Evolutionary conservation across 139 green algal genomes (phyloP).

Genomic region (Desmodesmus armatus): DNA sequence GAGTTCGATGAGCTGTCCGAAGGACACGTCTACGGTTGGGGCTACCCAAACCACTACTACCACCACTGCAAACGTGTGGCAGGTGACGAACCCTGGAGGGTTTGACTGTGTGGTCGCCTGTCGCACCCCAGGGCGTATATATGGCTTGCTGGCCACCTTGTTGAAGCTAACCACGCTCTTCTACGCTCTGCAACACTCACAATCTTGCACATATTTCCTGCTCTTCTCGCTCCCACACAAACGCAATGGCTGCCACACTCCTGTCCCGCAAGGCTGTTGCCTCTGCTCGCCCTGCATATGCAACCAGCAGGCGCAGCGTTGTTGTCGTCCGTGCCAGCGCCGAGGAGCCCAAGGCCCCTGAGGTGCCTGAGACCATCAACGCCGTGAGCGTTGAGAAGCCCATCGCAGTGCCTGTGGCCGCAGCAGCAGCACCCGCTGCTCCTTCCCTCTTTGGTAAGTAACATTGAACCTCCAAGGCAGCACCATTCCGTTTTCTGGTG

Average conservation of each 20-base stretch:
- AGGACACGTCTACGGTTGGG: not conserved
- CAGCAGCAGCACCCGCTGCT: not conserved
- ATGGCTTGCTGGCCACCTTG: no score
- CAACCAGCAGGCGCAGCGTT: constrained; percentile 3
- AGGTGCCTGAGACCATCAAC: not conserved
- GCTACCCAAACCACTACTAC: not conserved
- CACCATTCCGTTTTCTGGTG: not conserved
- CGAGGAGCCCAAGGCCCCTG: not conserved
- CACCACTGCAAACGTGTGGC: not conserved
- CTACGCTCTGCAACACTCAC: not conserved
- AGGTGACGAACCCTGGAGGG: no score
- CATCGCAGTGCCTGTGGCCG: not conserved
- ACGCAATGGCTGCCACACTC: not conserved
- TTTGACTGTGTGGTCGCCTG: no score
- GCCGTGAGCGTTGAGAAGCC: not conserved
- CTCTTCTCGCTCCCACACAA: no score
- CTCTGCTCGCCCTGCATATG: not conserved
- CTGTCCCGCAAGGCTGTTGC: constrained; percentile 17
- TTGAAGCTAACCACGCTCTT: no score
- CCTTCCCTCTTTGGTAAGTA: not conserved
- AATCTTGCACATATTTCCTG: no score
- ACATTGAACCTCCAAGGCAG: not conserved
- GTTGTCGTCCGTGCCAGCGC: constrained; percentile 18
- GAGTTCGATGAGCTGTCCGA: not conserved
- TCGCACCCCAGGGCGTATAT: no score